Percentiles rank a stretch among this genome's conserved stretches.
phyloP scores from a whole-genome alignment of 1,284 basidiomycete species.

The Trichosporon coremiiforme region DNA sequence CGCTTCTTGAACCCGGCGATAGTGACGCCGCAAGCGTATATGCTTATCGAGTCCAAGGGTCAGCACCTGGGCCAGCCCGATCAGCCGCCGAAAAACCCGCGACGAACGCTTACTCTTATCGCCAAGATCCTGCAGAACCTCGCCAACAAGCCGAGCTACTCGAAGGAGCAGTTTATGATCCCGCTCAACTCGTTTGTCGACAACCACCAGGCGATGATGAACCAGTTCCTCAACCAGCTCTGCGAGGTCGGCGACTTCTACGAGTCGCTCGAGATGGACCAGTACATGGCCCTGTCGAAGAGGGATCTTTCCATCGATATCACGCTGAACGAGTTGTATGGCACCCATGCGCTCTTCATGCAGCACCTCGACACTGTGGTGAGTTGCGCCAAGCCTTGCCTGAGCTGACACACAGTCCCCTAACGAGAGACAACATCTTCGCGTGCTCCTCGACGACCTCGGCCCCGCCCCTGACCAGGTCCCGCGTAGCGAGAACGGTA shows the following conservation, averaged over 20 bases:
- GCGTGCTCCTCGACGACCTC: slow-evolving; percentile 93
- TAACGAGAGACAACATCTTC: slow-evolving; percentile 95
- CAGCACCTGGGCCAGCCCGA: slow-evolving; percentile 9
- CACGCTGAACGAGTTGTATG: slow-evolving; percentile 98
- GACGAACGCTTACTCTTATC: slow-evolving; percentile 93
- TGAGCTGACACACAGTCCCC: slow-evolving; percentile 67
- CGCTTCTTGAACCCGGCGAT: slow-evolving; percentile 99
- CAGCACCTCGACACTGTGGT: slow-evolving; percentile 95
- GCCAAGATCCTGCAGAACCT: slow-evolving; percentile 99
- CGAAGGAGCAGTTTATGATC: slow-evolving; percentile 99
- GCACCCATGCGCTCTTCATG: slow-evolving; percentile 89
- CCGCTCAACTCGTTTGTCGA: slow-evolving; percentile 97
- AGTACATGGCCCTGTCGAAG: slow-evolving; percentile 99
- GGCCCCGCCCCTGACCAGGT: slow-evolving; percentile 90
- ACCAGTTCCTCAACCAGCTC: slow-evolving; percentile 91
- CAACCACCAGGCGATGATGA: slow-evolving; percentile 95
- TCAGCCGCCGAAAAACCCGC: slow-evolving; percentile 93
- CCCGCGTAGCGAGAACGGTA: slow-evolving; percentile 93
- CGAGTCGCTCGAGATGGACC: slow-evolving; percentile 97
- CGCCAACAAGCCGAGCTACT: slow-evolving; percentile 97
- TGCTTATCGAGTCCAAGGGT: slow-evolving; percentile 82
- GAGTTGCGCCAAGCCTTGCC: slow-evolving; percentile 48
- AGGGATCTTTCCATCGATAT: slow-evolving; percentile 98
- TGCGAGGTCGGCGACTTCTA: slow-evolving; percentile 99
- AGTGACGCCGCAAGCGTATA: slow-evolving; percentile 98